Base-by-base conservation (phyloP, 129 eudicot genomes). In the Tagetes patula region DNA sequence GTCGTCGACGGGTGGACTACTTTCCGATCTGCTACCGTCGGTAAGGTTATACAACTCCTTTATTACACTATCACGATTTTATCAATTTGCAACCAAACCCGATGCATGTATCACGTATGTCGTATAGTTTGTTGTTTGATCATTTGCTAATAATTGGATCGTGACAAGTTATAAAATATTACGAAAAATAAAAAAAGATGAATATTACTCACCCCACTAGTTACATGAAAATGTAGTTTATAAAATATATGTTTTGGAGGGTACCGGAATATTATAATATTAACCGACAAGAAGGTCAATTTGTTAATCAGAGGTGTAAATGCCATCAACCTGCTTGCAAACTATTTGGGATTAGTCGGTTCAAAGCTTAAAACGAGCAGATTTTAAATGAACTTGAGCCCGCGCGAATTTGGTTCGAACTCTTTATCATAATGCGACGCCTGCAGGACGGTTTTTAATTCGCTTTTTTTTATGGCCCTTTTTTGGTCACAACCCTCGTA, bases 11-110 rank as follows among this genome's bases (percentile, higher is more conserved):
- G 91, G 5, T 79, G 91, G 73, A 81, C 94, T 5, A 90, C 94
- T 5, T 90, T 85, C 75, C 80, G 82, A 9, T 80, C 89, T 10
- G 94, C 91, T 3, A 87, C 94, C 13, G 88, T 90, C 71, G 89
- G 96, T 90, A 83, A 77, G 74, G 27, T 20, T 20, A 20, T 20
- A 20, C 27, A 20, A 20, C 27, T 20, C 27, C 27, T 20, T 0
- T 20, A 20, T 20, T 20, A 20, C 27, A 20, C 27, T 20, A 20
- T 20, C 27, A 20, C 0, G 27, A 20, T 20, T 20, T 20, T 20
- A 20, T 20, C 27, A 20, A 20, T 20, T 20, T 20, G 27, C 27
- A 20, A 0, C 27, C 0, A 20, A 20, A 20, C 27, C 27, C 27
- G 27, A 20, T 20, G 27, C 27, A 20, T 20, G 27, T 20, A 20